Base-by-base conservation (phyloP, 2,329 filamentous ascomycete species). In the Dactylellina parvicollis region DNA sequence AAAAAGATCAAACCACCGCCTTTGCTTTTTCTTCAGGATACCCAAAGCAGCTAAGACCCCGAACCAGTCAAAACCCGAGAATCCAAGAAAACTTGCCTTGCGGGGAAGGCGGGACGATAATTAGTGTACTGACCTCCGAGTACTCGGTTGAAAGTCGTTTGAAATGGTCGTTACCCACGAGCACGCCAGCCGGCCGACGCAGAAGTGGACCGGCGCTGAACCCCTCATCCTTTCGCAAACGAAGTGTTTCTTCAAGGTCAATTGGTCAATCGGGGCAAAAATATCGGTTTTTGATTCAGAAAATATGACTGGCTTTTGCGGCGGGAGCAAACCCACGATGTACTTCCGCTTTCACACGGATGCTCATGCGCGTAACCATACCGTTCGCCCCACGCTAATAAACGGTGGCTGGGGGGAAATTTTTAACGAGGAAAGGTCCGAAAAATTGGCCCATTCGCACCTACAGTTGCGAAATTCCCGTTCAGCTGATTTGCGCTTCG, bases 91-190 rank as follows among this genome's bases (percentile, higher is more conserved):
- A 49, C 5, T 38, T 54, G 10, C 49, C 30, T 36, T 54, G 49
- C 49, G 49, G 49, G 49, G 49, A 54, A 54, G 49, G 49, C 49
- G 49, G 49, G 49, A 54, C 49, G 16, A 38, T 52, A 18, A 16
- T n/a, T n/a, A 32, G n/a, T 18, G 8, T 28, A 38, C 49, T 7
- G 30, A 36, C 49, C 38, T 54, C 49, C 30, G 30, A 38, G n/a
- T 4, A 34, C 26, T 54, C 30, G 30, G 49, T 8, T 22, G 16
- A 50, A 50, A 50, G 32, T 50, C 26, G 47, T 50, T 28, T 38
- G 34, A 3, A 14, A 38, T 14, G 12, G 34, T 14, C 12, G 12
- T 5, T 32, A 32, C 30, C 30, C 12, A 5, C 12, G 34, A 14
- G 34, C 10, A 38, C 10, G 16, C 34, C 30, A 7, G 34, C 20